phyloP scores from a whole-genome alignment of 2,329 filamentous ascomycete species.

The Xylaria polymorpha region DNA sequence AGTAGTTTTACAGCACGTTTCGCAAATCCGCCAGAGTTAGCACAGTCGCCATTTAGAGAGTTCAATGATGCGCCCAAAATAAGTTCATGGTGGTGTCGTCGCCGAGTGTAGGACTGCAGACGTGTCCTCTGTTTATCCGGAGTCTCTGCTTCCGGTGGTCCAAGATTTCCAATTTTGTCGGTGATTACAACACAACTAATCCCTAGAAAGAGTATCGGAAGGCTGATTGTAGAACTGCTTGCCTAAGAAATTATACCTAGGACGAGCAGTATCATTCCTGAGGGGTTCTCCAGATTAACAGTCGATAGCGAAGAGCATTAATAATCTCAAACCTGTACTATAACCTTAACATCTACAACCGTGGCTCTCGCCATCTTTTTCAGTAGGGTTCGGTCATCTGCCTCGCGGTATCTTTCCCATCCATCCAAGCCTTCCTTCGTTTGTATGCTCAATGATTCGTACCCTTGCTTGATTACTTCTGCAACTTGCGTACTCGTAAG shows the following conservation, averaged over 20 bases:
- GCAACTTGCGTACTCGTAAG: constrained; percentile 86
- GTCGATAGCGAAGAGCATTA: constrained; percentile 19
- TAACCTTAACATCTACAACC: constrained; percentile 69
- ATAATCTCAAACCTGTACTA: constrained; percentile 57
- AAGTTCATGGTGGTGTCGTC: constrained; percentile 8
- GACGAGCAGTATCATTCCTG: background rate
- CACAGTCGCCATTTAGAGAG: constrained; percentile 9
- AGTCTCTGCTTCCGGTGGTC: constrained; percentile 34
- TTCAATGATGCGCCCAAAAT: constrained; percentile 9
- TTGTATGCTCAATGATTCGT: constrained; percentile 93
- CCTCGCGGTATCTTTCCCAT: constrained; percentile 88
- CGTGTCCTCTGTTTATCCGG: constrained; percentile 33
- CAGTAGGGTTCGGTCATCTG: constrained; percentile 82
- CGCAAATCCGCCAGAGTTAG: constrained; percentile 18
- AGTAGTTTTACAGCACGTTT: constrained; percentile 9
- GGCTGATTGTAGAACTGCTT: constrained; percentile 1
- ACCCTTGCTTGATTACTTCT: constrained; percentile 94
- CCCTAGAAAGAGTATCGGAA: background rate
- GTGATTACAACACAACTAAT: constrained; percentile 7
- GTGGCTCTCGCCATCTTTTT: constrained; percentile 88
- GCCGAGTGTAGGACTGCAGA: constrained; percentile 14
- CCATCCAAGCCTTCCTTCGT: constrained; percentile 86
- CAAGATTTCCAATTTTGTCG: constrained; percentile 13
- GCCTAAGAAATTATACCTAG: background rate
- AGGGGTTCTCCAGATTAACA: background rate